Conservation (phyloP, 1,284 basidiomycete genomes). For the Ustilago sp. region DNA sequence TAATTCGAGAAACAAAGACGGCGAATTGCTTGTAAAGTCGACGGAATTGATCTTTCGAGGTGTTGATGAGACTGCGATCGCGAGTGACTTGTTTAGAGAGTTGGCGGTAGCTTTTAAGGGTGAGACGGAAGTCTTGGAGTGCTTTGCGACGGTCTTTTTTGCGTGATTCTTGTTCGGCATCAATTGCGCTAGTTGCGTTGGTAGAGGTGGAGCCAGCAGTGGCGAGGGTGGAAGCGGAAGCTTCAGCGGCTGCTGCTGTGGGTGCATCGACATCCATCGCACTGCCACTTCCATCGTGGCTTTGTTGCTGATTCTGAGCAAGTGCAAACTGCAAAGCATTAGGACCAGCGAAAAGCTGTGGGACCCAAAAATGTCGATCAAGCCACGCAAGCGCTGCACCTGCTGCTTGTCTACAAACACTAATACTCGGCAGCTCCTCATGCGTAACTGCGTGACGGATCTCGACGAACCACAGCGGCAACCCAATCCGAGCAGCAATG, state of each 20-base stretch:
- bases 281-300: not conserved
- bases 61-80: constrained; percentile 53
- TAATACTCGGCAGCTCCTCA: constrained; percentile 89
- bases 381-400: constrained; percentile 68
- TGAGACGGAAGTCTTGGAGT: constrained; percentile 26
- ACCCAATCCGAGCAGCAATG: constrained; percentile 84
- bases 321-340: constrained; percentile 2
- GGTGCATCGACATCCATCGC: constrained; percentile 20
- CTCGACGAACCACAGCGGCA: constrained; percentile 92
- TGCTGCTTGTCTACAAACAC: constrained; percentile 81
- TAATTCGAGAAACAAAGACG: constrained; percentile 34
- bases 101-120: constrained; percentile 50
- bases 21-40: constrained; percentile 39
- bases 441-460: constrained; percentile 94
- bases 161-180: constrained; percentile 18
- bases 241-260: constrained; percentile 2
- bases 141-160: constrained; percentile 28
- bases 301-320: not conserved
- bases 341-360: constrained; percentile 41
- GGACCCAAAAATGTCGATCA: constrained; percentile 55
- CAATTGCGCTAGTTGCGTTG: not conserved
- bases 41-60: constrained; percentile 32
- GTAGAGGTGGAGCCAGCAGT: not conserved
- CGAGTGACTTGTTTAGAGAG: constrained; percentile 51
- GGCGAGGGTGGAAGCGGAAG: constrained; percentile 11